A percentile compares a stretch with the other conserved stretches of the same genome.
These are phyloP conservation scores for Atalantia buxifolia DNA, from an alignment of 345 rosid genomes.

Conservation along the genomic window DNA sequence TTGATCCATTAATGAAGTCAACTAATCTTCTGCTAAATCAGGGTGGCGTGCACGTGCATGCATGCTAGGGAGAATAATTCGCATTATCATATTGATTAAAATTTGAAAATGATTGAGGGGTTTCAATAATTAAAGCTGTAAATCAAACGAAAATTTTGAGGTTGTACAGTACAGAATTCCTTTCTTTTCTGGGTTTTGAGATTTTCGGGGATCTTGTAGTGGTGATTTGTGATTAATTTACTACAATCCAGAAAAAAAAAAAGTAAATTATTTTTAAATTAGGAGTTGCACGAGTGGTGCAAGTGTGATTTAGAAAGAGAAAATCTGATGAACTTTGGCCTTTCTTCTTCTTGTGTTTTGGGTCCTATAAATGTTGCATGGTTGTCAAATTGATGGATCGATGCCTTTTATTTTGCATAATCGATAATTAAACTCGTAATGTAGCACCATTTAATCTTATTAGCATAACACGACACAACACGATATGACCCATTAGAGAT, in stretches of 20 bases:
- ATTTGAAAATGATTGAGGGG: not conserved
- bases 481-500: no score
- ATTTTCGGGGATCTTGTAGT: not conserved
- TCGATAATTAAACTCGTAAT: no score
- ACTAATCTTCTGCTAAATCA: conserved; percentile 34
- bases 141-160: not conserved
- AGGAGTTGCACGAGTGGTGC: conserved; percentile 65
- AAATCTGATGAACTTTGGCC: not conserved
- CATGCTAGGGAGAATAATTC: conserved; percentile 27
- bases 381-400: not conserved
- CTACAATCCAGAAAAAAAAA: conserved; percentile 14
- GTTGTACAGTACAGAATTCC: not conserved
- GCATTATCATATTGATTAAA: not conserved
- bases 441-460: no score
- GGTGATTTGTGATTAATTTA: conserved; percentile 1
- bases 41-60: conserved; percentile 55
- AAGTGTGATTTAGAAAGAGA: conserved; percentile 1
- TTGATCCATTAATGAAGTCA: conserved; percentile 23
- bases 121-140: not conserved
- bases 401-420: not conserved
- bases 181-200: not conserved
- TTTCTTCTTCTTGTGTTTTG: not conserved
- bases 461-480: no score
- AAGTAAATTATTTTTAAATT: conserved; percentile 8
- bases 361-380: not conserved